Base-by-base conservation (phyloP, 2,329 filamentous ascomycete species). In the Macrophomina tecta region DNA sequence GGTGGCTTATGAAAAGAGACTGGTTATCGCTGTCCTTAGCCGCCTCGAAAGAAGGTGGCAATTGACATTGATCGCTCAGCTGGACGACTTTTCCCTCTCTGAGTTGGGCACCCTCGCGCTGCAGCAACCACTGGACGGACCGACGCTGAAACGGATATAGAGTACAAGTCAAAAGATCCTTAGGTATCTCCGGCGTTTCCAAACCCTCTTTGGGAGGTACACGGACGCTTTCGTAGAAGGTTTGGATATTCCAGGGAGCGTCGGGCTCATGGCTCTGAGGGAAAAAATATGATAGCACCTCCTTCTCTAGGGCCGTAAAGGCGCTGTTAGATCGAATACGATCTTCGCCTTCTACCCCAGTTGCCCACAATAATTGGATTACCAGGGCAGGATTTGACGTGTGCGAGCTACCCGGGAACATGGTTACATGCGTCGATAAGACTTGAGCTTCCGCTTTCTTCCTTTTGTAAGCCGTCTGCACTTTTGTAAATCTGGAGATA, bases 111-210 rank as follows among this genome's bases (percentile, higher is more conserved):
- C 88, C 87, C 78, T 94, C 91, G 53, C 89, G 84, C 49, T 79
- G 78, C 53, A 94, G 76, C 67, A 93, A 80, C 91, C 91, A 94
- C 56, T 88, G 83, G 2, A 93, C 82, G 1, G 90, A 86, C 68
- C 90, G 82, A 65, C 87, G 86, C 75, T 94, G 91, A 68, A 93
- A 94, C 0, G 90, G 90, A 73, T 88, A 93, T 0, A 93, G 78
- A 0, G 78, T 80, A 1, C 87, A 77, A 1, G 75, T 72, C 1
- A 71, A 42, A 28, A 75, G 48, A 18, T 70, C 70, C 5, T 73
- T 68, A n/a, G 73, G 70, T 11, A 80, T 75, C 6, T 72, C 70
- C 1, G 71, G 70, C 8, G 78, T 74, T 2, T 77, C 68, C 7
- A 73, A 58, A 7, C 71, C 14, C 18, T 83, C 52, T 79, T 79